Base-by-base conservation (phyloP, 1,284 basidiomycete species). In the Laetiporus sulphureus region DNA sequence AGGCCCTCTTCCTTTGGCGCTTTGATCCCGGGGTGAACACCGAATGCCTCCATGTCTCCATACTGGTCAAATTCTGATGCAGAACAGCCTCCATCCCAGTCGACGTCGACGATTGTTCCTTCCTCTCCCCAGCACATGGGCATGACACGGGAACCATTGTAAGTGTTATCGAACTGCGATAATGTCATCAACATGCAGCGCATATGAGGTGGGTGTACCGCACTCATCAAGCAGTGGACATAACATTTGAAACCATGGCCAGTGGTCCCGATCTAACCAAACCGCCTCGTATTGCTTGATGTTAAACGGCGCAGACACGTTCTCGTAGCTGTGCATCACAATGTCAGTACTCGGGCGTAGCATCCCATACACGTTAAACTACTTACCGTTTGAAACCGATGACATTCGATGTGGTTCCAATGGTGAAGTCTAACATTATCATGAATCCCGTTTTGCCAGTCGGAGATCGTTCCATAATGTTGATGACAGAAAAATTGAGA, bases 31-130 rank as follows among this genome's bases (percentile, higher is more conserved):
- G 84, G 83, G 57, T 88, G 90, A 27, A 94, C 90, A 83, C 91
- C 91, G 60, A 95, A 95, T 47, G 91, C 91, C 62, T 94, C 91
- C 75, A 91, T 88, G 65, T 95, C 91, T 49, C 91, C 91, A 54
- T 87, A 95, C 49, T 93, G 90, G 63, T 95, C 91, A 54, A 94
- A 93, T 49, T 92, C 88, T 20, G 85, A 90, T 21, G 67, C 63
- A 51, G 80, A 70, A 61, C 91, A 95, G 19, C 91, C 90, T 30
- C 73, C 68, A 21, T 69, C 65, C 42, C 50, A 51, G 36, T 71
- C 66, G 7, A 83, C 62, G 33, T 75, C 63, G 50, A 88, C 68
- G 34, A 78, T 67, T 0, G 70, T 70, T 18, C 85, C 91, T 49
- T 83, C 76, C 40, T 91, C 81, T 37, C 75, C 61, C 82, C 86